A percentile compares a stretch with the other conserved stretches of the same genome.
These are phyloP conservation scores for Amniculicola lignicola DNA, from an alignment of 495 filamentous ascomycete genomes.

Conservation along the genomic window DNA sequence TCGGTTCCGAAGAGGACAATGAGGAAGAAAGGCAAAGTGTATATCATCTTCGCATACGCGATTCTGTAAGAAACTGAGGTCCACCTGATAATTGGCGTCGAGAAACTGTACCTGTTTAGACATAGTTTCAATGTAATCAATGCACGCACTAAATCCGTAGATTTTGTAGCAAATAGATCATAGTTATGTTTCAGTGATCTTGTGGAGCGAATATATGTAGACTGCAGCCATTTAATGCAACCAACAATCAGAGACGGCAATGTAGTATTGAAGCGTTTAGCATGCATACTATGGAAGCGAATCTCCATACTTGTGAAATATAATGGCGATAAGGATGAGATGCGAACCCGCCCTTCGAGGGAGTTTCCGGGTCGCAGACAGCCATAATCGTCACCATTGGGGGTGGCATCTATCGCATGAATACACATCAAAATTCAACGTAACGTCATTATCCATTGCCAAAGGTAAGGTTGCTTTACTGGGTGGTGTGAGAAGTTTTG, in stretches of 20 bases:
- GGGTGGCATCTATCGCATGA: too few species aligned
- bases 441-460: too few species aligned
- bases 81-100: neutral
- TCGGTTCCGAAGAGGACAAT: conserved; percentile 3
- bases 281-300: neutral
- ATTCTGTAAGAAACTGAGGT: neutral
- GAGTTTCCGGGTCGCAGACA: conserved; percentile 1
- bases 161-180: neutral
- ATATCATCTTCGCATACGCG: neutral
- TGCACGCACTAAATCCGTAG: conserved; percentile 3
- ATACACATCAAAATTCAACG: too few species aligned
- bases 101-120: conserved; percentile 6
- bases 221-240: too few species aligned
- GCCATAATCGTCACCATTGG: neutral
- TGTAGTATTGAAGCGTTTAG: neutral
- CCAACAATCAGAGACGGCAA: neutral
- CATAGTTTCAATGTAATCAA: neutral
- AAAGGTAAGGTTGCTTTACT: too few species aligned
- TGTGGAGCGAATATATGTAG: too few species aligned
- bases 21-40: conserved; percentile 1
- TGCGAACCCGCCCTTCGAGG: neutral
- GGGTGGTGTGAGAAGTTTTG: too few species aligned
- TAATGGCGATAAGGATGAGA: neutral
- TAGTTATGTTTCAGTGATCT: too few species aligned
- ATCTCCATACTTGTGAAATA: conserved; percentile 2